A percentile compares a stretch with the other conserved stretches of the same genome.
Evolutionary conservation across 257 asterid genomes (phyloP).

Genomic region (Avicennia marina): DNA sequence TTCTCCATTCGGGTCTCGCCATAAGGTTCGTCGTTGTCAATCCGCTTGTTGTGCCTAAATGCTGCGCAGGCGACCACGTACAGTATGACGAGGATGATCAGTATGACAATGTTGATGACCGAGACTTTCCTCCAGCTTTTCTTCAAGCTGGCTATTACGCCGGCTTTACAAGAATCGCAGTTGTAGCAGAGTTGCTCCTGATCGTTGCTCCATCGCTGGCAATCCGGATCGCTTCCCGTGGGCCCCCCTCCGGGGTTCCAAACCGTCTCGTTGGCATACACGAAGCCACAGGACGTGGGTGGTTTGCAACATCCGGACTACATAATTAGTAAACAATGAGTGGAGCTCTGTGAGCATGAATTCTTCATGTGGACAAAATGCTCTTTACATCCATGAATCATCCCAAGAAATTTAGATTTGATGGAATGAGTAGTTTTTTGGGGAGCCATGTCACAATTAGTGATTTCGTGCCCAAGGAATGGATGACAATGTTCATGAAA

Average conservation of each 20-base stretch:
- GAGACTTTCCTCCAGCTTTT: slow-evolving; percentile 74
- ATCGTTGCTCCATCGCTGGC: slow-evolving; percentile 49
- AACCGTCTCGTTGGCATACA: slow-evolving; percentile 44
- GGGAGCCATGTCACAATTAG: too few relatives aligned
- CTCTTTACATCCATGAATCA: neutral
- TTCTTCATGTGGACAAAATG: neutral
- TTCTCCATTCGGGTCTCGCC: slow-evolving; percentile 95
- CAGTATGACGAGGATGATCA: slow-evolving; percentile 63
- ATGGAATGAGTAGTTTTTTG: too few relatives aligned
- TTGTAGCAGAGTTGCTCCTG: slow-evolving; percentile 44
- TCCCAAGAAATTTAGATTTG: too few relatives aligned
- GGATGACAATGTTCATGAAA: too few relatives aligned
- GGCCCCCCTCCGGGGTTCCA: slow-evolving; percentile 42
- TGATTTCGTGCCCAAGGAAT: too few relatives aligned
- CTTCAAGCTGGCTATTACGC: slow-evolving; percentile 60
- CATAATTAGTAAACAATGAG: neutral
- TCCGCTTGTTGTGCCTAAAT: slow-evolving; percentile 72
- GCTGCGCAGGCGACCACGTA: slow-evolving; percentile 77
- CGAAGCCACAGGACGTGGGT: slow-evolving; percentile 50
- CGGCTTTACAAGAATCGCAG: slow-evolving; percentile 67
- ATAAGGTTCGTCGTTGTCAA: slow-evolving; percentile 71
- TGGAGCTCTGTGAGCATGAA: neutral
- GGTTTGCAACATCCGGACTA: slow-evolving; percentile 83
- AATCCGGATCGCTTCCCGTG: slow-evolving; percentile 35
- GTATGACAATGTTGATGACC: slow-evolving; percentile 49